Percentiles rank a stretch among this genome's conserved stretches.
phyloP scores from a whole-genome alignment of 176 grass and related monocot species.

The Microstegium vimineum region DNA sequence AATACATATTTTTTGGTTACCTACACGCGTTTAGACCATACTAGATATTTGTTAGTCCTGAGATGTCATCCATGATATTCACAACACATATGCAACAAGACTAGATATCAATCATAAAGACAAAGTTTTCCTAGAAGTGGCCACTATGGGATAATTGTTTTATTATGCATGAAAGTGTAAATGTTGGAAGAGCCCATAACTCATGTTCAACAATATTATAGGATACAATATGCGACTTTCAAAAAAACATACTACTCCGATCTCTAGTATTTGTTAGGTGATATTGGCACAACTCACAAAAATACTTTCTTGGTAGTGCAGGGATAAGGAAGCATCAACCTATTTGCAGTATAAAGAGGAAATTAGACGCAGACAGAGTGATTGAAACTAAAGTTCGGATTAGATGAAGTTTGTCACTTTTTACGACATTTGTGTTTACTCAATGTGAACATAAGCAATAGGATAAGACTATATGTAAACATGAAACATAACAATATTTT shows the following conservation, averaged over 20 bases:
- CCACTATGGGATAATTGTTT: not conserved
- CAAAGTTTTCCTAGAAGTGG: not conserved
- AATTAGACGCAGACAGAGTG: not conserved
- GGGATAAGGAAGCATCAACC: not conserved
- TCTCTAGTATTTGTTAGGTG: not conserved
- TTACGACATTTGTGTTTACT: no score
- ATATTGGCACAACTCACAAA: not conserved
- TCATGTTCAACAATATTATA: no score
- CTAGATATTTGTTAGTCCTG: not conserved
- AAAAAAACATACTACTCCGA: not conserved
- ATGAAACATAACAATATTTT: no score
- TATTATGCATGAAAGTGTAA: not conserved
- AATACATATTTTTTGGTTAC: not conserved
- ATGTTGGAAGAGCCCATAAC: not conserved
- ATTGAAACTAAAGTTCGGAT: no score
- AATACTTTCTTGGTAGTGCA: not conserved
- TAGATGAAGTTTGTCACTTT: no score
- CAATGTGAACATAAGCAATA: no score
- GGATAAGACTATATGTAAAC: no score
- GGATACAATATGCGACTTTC: no score
- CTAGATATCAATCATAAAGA: not conserved
- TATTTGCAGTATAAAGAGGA: not conserved
- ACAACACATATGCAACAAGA: not conserved
- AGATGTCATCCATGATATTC: no score
- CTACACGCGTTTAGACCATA: no score